Evolutionary conservation across 148 eudicot genomes (phyloP).

Genomic region (Arctostaphylos glauca): DNA sequence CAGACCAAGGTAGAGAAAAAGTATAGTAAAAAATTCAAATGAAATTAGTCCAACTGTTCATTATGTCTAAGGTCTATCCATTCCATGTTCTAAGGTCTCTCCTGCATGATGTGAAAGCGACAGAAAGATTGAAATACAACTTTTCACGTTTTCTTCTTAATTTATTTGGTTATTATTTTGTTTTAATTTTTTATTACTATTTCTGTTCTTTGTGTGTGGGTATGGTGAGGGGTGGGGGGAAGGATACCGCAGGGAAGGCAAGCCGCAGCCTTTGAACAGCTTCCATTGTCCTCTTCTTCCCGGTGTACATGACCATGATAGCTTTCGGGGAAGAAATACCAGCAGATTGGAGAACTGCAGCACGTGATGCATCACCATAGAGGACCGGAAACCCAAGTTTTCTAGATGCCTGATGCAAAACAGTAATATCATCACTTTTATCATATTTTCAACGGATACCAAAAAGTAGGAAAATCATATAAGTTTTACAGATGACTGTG

Average conservation of each 20-base stretch:
- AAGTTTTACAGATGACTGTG: background rate
- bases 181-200: background rate
- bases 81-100: background rate
- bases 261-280: constrained; percentile 90
- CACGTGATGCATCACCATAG: constrained; percentile 96
- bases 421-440: background rate
- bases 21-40: background rate
- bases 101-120: constrained; percentile 3
- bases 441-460: background rate
- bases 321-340: constrained; percentile 93
- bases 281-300: constrained; percentile 59
- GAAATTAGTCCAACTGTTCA: background rate
- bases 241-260: constrained; percentile 71
- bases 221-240: background rate
- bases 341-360: constrained; percentile 84
- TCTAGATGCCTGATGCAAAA: constrained; percentile 57
- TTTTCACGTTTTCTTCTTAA: background rate
- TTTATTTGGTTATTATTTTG: background rate
- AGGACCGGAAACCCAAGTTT: constrained; percentile 87
- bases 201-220: background rate
- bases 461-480: background rate
- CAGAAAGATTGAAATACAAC: background rate
- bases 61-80: background rate
- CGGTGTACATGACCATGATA: constrained; percentile 87
- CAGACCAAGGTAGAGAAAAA: background rate